These are phyloP conservation scores for Gryganskiella cystojenkinii DNA, from an alignment of 192 early-diverging fungal species.

Conservation along the genomic window DNA sequence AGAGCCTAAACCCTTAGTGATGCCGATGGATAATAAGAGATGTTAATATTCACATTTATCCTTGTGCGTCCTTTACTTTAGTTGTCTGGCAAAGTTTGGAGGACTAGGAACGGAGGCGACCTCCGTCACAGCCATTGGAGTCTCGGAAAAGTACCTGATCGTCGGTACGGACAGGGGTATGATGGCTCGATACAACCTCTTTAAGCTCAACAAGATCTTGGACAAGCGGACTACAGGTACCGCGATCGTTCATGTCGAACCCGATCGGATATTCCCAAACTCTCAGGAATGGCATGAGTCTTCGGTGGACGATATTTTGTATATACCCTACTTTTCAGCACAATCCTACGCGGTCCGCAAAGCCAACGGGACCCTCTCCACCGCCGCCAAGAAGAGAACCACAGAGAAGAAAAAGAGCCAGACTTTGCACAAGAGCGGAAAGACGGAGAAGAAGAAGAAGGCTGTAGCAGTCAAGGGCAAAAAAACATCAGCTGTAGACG, in stretches of 20 bases:
- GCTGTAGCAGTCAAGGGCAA: neutral
- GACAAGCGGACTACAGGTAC: constrained; percentile 2
- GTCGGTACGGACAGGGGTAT: constrained; percentile 25
- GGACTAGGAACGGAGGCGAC: constrained; percentile 9
- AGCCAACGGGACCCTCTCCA: too few relatives aligned
- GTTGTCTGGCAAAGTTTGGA: constrained; percentile 47
- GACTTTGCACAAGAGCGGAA: neutral
- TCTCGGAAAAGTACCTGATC: constrained; percentile 40
- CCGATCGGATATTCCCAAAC: constrained; percentile 44
- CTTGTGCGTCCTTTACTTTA: constrained; percentile 9
- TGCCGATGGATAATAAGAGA: too few relatives aligned
- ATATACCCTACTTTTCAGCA: constrained; percentile 40
- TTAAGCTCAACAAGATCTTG: constrained; percentile 11
- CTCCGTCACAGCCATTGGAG: constrained; percentile 43
- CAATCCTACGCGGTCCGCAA: constrained; percentile 15
- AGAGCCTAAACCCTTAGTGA: too few relatives aligned
- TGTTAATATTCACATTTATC: too few relatives aligned
- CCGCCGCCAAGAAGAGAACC: too few relatives aligned
- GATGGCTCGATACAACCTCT: constrained; percentile 33
- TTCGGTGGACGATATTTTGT: constrained; percentile 59
- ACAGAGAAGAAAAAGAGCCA: constrained; percentile 12
- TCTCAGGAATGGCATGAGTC: constrained; percentile 63
- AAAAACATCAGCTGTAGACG: neutral
- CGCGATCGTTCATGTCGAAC: constrained; percentile 4
- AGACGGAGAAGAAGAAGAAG: constrained; percentile 12